Percentiles rank a stretch among this genome's conserved stretches.
Evolutionary conservation across 768 basidiomycete genomes (phyloP).

Genomic region (Sporobolomyces roseus): DNA sequence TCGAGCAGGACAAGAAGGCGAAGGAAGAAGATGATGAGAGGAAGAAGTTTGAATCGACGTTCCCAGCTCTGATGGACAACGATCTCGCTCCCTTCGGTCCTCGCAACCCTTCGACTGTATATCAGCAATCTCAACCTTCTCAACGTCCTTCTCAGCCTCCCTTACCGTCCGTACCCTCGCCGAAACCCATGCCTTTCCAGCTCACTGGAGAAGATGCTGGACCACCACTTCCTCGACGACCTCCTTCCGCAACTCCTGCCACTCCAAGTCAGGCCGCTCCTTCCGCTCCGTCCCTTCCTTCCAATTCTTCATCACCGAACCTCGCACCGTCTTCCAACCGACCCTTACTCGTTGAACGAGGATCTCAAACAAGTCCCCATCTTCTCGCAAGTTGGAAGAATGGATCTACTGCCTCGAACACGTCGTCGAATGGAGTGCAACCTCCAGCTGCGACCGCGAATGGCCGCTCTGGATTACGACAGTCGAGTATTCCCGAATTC

Average conservation of each 20-base stretch:
- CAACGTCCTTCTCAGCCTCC: neutral
- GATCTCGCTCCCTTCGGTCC: conserved; percentile 2
- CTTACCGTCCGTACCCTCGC: neutral
- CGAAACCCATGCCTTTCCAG: conserved; percentile 1
- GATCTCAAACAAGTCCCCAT: conserved; percentile 43
- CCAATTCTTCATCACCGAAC: no score
- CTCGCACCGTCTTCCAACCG: neutral
- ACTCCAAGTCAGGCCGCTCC: neutral
- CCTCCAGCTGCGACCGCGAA: neutral
- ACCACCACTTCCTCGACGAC: conserved; percentile 37
- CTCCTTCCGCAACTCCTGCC: conserved; percentile 1
- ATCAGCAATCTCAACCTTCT: neutral
- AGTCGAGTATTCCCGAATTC: conserved; percentile 20
- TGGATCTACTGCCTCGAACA: conserved; percentile 4
- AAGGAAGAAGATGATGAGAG: conserved; percentile 16
- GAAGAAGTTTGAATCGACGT: conserved; percentile 21
- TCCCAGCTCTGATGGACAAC: conserved; percentile 17
- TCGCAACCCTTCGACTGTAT: neutral
- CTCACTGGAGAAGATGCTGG: conserved; percentile 39
- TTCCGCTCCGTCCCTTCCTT: no score
- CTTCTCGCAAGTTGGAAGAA: conserved; percentile 38
- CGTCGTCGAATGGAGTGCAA: neutral
- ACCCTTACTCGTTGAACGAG: conserved; percentile 34
- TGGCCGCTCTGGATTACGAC: neutral
- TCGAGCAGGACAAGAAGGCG: neutral